Evolutionary conservation across 2,329 filamentous ascomycete species (phyloP).

Genomic region (Phaeosphaeria sp.): DNA sequence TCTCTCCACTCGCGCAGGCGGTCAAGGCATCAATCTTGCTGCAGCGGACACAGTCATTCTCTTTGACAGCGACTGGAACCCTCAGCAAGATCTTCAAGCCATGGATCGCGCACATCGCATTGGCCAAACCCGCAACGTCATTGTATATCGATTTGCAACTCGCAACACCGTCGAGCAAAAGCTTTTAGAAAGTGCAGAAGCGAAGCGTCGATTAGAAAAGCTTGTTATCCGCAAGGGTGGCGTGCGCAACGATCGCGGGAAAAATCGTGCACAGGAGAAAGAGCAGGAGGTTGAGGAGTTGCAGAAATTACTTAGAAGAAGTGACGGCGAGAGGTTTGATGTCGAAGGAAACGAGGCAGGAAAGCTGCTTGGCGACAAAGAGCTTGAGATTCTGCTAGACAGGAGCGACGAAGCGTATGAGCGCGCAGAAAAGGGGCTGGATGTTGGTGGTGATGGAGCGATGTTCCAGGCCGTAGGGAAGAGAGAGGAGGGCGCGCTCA

Average conservation of each 20-base stretch:
- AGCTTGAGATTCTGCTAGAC: conserved; percentile 81
- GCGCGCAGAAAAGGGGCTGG: conserved; percentile 78
- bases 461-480: conserved; percentile 82
- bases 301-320: conserved; percentile 56
- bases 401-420: conserved; percentile 71
- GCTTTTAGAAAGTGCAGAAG: conserved; percentile 84
- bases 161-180: conserved; percentile 92
- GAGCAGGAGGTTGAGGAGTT: conserved; percentile 57
- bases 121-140: conserved; percentile 87
- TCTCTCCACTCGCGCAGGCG: conserved; percentile 87
- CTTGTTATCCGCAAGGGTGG: conserved; percentile 91
- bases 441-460: conserved; percentile 66
- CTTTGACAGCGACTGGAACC: conserved; percentile 93
- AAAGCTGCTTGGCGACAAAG: conserved; percentile 74
- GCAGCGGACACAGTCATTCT: conserved; percentile 91
- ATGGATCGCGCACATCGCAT: conserved; percentile 96
- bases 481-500: conserved; percentile 61
- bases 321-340: conserved; percentile 74
- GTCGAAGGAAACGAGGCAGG: conserved; percentile 62
- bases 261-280: conserved; percentile 51
- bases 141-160: conserved; percentile 92
- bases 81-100: conserved; percentile 94
- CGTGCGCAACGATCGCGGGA: conserved; percentile 66
- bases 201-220: conserved; percentile 90
- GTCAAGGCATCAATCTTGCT: conserved; percentile 93